Evolutionary conservation across 2,329 filamentous ascomycete species (phyloP).

Genomic region (Beauveria sp.): DNA sequence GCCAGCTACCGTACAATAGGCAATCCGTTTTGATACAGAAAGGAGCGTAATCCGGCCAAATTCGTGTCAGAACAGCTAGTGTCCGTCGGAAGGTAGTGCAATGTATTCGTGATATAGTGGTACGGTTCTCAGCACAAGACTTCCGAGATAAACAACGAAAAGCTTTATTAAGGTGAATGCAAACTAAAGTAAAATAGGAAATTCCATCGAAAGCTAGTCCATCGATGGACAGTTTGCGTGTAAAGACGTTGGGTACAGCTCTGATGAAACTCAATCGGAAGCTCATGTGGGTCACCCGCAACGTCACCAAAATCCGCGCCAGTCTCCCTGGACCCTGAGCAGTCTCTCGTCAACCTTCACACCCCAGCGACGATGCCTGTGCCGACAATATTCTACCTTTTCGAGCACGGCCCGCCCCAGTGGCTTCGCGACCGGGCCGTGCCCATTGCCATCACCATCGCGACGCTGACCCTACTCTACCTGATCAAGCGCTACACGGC

Average conservation of each 20-base stretch:
- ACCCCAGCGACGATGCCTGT: conserved; percentile 38
- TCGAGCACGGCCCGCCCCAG: conserved; percentile 41
- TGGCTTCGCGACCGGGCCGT: conserved; percentile 39
- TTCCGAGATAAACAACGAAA: no score
- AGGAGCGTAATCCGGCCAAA: no score
- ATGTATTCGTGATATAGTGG: no score
- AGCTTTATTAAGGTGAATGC: no score
- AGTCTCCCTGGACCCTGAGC: neutral
- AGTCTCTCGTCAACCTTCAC: neutral
- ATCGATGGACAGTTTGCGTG: no score
- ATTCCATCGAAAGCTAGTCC: no score
- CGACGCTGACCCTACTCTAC: conserved; percentile 31
- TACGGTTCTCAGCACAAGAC: no score
- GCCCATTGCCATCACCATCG: conserved; percentile 32
- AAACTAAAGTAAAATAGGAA: no score
- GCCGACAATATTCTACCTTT: conserved; percentile 39
- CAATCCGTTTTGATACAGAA: no score
- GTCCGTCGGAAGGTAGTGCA: no score
- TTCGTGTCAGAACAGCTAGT: no score
- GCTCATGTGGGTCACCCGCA: conserved; percentile 2
- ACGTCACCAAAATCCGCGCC: neutral
- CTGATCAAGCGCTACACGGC: conserved; percentile 66
- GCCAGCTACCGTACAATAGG: no score
- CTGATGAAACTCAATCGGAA: neutral
- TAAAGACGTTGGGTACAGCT: neutral